Percentiles rank a stretch among this genome's conserved stretches.
Conservation (phyloP, 2,329 filamentous ascomycete species). For the Trichocomaceae sp. region DNA sequence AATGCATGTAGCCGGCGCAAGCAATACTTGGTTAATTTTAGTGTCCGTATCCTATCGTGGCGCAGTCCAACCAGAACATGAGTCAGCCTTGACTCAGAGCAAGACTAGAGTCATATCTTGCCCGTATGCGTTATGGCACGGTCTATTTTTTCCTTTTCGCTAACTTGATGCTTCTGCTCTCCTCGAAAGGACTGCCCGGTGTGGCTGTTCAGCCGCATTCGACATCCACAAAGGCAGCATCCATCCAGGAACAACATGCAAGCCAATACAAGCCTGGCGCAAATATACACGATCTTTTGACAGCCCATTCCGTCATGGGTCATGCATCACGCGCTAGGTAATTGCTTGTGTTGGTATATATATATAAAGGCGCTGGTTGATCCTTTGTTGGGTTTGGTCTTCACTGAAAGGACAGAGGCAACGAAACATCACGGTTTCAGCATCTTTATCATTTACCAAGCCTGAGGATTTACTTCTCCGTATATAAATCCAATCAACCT, state of each 20-base stretch:
- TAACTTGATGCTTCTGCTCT: background rate
- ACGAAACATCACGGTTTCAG: too few species aligned
- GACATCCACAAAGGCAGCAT: background rate
- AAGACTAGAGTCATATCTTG: background rate
- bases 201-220: constrained; percentile 2
- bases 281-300: background rate
- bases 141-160: background rate
- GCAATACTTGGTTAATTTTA: background rate
- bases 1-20: background rate
- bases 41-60: background rate
- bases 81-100: constrained; percentile 1
- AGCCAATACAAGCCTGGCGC: background rate
- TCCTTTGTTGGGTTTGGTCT: too few species aligned
- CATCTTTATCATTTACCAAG: too few species aligned
- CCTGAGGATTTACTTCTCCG: too few species aligned
- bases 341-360: too few species aligned
- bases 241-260: constrained; percentile 4
- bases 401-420: too few species aligned
- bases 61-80: background rate
- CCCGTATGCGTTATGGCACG: background rate
- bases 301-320: background rate
- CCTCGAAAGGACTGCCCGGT: background rate
- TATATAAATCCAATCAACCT: too few species aligned
- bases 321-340: background rate
- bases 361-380: too few species aligned